These are phyloP conservation scores for Termitomyces sp. DNA, from an alignment of 768 basidiomycete genomes.

Conservation along the genomic window DNA sequence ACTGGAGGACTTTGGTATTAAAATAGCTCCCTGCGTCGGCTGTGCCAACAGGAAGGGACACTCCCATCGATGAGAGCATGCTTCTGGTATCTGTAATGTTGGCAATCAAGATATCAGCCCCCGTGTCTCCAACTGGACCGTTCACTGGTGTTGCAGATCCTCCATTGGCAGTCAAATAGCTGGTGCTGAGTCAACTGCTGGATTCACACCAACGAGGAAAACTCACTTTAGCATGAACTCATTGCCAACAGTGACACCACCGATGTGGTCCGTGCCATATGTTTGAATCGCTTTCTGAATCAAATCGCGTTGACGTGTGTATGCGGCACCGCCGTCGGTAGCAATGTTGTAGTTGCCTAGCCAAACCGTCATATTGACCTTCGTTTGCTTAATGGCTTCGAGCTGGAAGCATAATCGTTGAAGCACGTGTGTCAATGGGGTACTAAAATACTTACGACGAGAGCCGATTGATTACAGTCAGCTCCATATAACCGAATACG, in stretches of 20 bases:
- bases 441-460: conserved; percentile 44
- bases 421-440: background rate
- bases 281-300: conserved; percentile 65
- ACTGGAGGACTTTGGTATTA: conserved; percentile 58
- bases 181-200: conserved; percentile 18
- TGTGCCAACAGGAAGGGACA: conserved; percentile 66
- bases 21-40: conserved; percentile 87
- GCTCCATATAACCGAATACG: conserved; percentile 82
- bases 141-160: conserved; percentile 44
- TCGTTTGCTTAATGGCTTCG: conserved; percentile 86
- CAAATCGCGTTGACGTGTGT: conserved; percentile 63
- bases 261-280: conserved; percentile 72
- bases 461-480: conserved; percentile 77
- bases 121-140: conserved; percentile 48
- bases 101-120: conserved; percentile 55
- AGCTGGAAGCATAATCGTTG: conserved; percentile 34
- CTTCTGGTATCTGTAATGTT: conserved; percentile 63
- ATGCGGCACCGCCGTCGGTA: conserved; percentile 63
- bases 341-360: conserved; percentile 64
- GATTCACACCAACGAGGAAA: background rate
- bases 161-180: conserved; percentile 51
- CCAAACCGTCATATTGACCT: conserved; percentile 79
- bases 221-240: conserved; percentile 79
- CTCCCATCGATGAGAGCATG: conserved; percentile 47
- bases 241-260: conserved; percentile 87